These are phyloP conservation scores for Fusarium anguioides DNA, from an alignment of 2,329 filamentous ascomycete species.

Conservation along the genomic window DNA sequence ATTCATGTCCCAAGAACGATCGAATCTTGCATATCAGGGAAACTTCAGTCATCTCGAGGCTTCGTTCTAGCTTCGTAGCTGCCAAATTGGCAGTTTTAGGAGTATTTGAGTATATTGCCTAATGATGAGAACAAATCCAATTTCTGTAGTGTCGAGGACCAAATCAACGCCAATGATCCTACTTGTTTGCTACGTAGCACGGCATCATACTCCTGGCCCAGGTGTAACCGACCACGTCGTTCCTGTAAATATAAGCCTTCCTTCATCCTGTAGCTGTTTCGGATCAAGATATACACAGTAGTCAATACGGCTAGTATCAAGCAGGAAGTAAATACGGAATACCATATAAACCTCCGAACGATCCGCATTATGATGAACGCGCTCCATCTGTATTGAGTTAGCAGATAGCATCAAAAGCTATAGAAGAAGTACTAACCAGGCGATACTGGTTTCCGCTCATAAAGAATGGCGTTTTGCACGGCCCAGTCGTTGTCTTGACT, in stretches of 20 bases:
- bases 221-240: not conserved
- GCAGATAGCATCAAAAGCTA: accelerated
- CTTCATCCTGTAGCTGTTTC: not conserved
- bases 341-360: conserved; percentile 1
- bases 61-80: no score
- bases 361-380: not conserved
- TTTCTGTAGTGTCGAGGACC: no score
- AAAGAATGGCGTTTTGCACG: conserved; percentile 31
- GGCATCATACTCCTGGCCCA: no score
- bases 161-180: no score
- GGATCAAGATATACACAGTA: not conserved
- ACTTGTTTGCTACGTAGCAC: no score
- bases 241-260: not conserved
- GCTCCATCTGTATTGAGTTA: not conserved
- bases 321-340: conserved; percentile 5
- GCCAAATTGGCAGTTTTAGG: no score
- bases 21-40: no score
- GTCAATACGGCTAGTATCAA: not conserved
- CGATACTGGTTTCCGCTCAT: conserved; percentile 12
- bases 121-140: no score
- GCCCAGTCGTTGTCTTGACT: conserved; percentile 60
- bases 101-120: no score
- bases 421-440: not conserved
- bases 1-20: no score
- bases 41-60: no score